Base-by-base conservation (phyloP, 2,329 filamentous ascomycete species). In the Anthostomella pinea region DNA sequence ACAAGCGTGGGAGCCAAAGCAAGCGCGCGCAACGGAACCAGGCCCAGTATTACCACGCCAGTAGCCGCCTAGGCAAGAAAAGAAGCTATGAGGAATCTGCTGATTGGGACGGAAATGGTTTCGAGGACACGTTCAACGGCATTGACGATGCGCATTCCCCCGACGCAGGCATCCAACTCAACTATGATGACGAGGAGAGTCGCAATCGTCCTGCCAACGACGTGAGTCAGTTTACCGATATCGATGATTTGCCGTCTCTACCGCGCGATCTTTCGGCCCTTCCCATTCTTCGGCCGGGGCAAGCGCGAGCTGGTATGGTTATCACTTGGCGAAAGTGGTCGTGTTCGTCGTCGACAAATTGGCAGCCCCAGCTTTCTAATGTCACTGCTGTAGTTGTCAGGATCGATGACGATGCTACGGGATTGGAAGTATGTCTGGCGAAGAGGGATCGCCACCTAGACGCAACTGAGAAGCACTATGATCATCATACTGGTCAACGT, bases 351-450 rank as follows among this genome's bases (percentile, higher is more conserved):
- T 69, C 75, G 23, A 81, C 80, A 19, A 70, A 74, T 30, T 84
- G 83, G 82, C 70, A 82, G 43, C 86, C 86, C 0, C 69, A 77
- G 41, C 60, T 86, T 8, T 70, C 70, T 3, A 65, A 72, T 1
- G 76, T 85, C 38, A 87, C 86, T 0, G 89, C 81, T 1, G 61
- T 84, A 18, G 66, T 89, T 5, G 67, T 79, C n/a, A 66, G 70
- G 2, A 60, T 79, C 0, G 64, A 69, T 14, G 72, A 77, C 1
- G 70, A 77, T 31, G 70, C 65, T 4, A 65, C 56, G 2, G 44
- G 56, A 0, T 57, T 95, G 11, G 67, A 72, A 15, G 64, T 94
- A 4, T 68, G 73, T 8, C 71, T 95, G 3, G 87, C 88, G 3
- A 73, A 73, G 43, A 76, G 85, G 18, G 85, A 94, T 54, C 68